Evolutionary conservation across 2,329 filamentous ascomycete genomes (phyloP).

Genomic region (Monilinia fructicola): DNA sequence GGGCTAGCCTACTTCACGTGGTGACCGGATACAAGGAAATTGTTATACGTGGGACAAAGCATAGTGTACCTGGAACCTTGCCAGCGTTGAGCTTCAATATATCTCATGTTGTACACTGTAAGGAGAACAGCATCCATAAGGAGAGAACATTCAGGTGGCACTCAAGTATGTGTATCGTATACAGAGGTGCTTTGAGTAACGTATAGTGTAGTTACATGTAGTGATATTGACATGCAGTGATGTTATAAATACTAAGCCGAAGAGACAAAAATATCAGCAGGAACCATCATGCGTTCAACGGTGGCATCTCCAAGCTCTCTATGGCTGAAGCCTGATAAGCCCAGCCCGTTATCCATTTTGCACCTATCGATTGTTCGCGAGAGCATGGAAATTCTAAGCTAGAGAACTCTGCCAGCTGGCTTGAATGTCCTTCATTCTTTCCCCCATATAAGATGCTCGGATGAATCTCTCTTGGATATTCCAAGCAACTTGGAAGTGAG

Average conservation of each 20-base stretch:
- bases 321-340: neutral
- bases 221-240: too few species aligned
- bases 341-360: neutral
- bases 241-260: neutral
- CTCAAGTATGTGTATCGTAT: neutral
- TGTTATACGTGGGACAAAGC: neutral
- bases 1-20: neutral
- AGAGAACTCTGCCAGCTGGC: neutral
- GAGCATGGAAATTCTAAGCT: neutral
- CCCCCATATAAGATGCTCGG: too few species aligned
- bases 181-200: neutral
- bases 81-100: neutral
- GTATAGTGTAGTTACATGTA: too few species aligned
- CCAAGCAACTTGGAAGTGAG: too few species aligned
- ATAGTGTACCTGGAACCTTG: neutral
- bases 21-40: neutral
- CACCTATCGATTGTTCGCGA: neutral
- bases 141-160: neutral
- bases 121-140: neutral
- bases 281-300: slow-evolving; percentile 11
- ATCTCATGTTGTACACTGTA: neutral
- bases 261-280: neutral
- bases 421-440: neutral
- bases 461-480: too few species aligned
- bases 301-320: neutral